A percentile compares a stretch with the other conserved stretches of the same genome.
Evolutionary conservation across 768 basidiomycete species (phyloP).

Genomic region (Suillus bovinus): DNA sequence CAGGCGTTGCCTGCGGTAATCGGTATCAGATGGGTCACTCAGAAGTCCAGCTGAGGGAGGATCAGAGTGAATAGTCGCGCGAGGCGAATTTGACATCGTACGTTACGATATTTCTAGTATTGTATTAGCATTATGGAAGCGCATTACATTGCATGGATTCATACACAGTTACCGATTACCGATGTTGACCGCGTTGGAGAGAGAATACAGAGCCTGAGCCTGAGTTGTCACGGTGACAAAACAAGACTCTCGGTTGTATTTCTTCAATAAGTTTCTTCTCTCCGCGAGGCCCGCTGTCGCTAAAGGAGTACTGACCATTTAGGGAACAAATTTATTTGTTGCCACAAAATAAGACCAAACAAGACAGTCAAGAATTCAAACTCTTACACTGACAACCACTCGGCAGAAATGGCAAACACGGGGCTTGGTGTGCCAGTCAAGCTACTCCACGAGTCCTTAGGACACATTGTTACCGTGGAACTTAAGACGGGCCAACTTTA

Average conservation of each 20-base stretch:
- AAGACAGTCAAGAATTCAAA: slow-evolving; percentile 22
- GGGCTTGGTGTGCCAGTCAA: slow-evolving; percentile 95
- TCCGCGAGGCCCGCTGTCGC: slow-evolving; percentile 1
- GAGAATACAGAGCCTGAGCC: background rate
- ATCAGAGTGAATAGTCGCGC: background rate
- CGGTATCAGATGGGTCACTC: slow-evolving; percentile 53
- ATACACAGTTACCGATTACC: background rate
- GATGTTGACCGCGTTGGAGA: background rate
- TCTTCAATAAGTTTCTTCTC: background rate
- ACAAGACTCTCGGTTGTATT: background rate
- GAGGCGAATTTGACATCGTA: slow-evolving; percentile 19
- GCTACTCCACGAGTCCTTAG: slow-evolving; percentile 93
- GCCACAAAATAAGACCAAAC: slow-evolving; percentile 7
- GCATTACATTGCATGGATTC: background rate
- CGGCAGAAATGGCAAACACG: slow-evolving; percentile 43
- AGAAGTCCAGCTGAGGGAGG: slow-evolving; percentile 38
- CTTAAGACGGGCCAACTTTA: slow-evolving; percentile 97
- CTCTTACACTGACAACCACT: slow-evolving; percentile 14
- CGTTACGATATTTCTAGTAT: background rate
- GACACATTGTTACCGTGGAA: slow-evolving; percentile 97
- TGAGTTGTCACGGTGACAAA: background rate
- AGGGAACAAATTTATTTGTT: background rate
- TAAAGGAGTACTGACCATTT: background rate
- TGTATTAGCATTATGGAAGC: background rate
- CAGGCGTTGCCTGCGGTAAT: slow-evolving; percentile 62